Conservation (phyloP, 1,284 basidiomycete species). For the Sphaerobolus stellatus region DNA sequence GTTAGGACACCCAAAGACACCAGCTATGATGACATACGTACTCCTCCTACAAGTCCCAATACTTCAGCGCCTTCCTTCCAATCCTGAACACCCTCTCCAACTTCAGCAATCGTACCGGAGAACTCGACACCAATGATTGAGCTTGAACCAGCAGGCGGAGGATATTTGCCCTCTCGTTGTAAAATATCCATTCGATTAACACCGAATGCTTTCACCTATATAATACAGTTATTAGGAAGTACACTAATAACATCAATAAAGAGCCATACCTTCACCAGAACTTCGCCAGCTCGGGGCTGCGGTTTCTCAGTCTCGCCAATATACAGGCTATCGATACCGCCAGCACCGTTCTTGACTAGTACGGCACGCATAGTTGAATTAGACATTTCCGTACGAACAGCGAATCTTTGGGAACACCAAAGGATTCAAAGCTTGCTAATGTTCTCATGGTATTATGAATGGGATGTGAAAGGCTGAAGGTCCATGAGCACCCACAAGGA, state of each 20-base stretch:
- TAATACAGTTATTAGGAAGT: conserved; percentile 8
- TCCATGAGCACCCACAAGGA: no score
- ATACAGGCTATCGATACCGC: conserved; percentile 77
- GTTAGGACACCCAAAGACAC: not conserved
- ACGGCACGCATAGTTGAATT: conserved; percentile 93
- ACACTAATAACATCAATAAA: not conserved
- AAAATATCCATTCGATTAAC: conserved; percentile 86
- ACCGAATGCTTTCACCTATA: conserved; percentile 75
- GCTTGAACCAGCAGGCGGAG: conserved; percentile 75
- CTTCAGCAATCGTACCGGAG: conserved; percentile 65
- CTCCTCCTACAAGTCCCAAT: conserved; percentile 74
- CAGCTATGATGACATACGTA: conserved; percentile 30
- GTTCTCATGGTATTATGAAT: no score
- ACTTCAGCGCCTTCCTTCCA: conserved; percentile 87
- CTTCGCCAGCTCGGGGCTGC: conserved; percentile 52
- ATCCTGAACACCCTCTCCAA: conserved; percentile 52
- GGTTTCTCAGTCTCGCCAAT: conserved; percentile 74
- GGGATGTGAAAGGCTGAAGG: no score
- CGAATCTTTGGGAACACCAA: no score
- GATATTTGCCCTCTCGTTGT: conserved; percentile 78
- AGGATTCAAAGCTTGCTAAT: no score
- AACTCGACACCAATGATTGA: conserved; percentile 91
- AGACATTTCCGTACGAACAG: no score
- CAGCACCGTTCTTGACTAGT: conserved; percentile 79
- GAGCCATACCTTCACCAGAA: conserved; percentile 69